phyloP scores from a whole-genome alignment of 805 yeast genomes.

The Torulaspora franciscae region DNA sequence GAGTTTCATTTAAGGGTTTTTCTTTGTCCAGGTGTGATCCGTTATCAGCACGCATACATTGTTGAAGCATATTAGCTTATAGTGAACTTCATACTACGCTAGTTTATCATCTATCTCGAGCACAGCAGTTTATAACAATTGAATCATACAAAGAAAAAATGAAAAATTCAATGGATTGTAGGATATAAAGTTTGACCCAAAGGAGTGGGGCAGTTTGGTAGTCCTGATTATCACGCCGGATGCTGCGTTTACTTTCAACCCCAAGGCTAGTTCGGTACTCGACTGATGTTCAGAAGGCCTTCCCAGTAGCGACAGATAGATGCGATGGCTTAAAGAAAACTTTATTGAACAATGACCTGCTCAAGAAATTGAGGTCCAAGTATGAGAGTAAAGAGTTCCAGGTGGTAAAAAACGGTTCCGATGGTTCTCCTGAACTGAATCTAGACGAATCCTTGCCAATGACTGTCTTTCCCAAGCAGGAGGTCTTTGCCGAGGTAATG shows the following conservation, averaged over 20 bases:
- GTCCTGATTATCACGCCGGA: not conserved
- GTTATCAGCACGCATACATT: too few relatives aligned
- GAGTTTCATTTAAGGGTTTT: too few relatives aligned
- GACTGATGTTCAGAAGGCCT: not conserved
- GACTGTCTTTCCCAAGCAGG: slow-evolving; percentile 25
- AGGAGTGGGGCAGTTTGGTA: not conserved
- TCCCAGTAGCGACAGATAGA: not conserved
- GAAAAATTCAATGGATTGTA: too few relatives aligned
- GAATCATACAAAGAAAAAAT: too few relatives aligned
- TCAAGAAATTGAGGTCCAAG: slow-evolving; percentile 3
- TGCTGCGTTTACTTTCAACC: not conserved
- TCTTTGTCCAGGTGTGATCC: too few relatives aligned
- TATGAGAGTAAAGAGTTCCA: slow-evolving; percentile 4
- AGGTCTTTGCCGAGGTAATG: slow-evolving; percentile 30
- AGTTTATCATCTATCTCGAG: too few relatives aligned
- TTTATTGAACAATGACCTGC: slow-evolving; percentile 9
- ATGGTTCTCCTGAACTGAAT: slow-evolving; percentile 18
- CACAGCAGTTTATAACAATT: too few relatives aligned
- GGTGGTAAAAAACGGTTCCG: slow-evolving; percentile 2
- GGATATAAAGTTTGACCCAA: too few relatives aligned
- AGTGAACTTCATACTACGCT: too few relatives aligned
- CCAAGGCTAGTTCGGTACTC: not conserved
- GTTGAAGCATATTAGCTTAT: too few relatives aligned
- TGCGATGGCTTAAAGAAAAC: slow-evolving; percentile 10
- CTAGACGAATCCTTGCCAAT: slow-evolving; percentile 35